Evolutionary conservation across 2,329 filamentous ascomycete species (phyloP).

Genomic region (Neonectria neomacrospora): DNA sequence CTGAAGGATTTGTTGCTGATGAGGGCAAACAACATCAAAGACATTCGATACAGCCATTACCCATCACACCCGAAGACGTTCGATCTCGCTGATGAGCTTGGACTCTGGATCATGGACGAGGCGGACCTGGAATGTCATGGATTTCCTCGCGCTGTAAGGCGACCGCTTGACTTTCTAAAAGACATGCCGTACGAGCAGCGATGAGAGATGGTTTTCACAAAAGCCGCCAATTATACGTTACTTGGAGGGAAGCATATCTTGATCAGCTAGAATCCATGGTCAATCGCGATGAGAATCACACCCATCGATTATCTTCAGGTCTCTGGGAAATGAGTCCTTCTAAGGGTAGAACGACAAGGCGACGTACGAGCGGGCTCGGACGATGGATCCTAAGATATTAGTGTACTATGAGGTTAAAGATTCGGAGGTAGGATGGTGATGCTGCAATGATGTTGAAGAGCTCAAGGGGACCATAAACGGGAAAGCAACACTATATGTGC

Average conservation of each 20-base stretch:
- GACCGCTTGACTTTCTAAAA: conserved; percentile 63
- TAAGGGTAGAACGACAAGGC: conserved; percentile 74
- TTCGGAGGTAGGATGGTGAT: conserved; percentile 1
- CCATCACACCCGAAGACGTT: conserved; percentile 69
- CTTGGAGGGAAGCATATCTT: conserved; percentile 72
- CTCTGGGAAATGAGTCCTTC: conserved; percentile 78
- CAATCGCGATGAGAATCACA: conserved; percentile 78
- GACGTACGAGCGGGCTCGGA: conserved; percentile 73
- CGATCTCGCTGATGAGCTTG: conserved; percentile 71
- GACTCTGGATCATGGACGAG: conserved; percentile 68
- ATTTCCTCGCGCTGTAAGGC: conserved; percentile 61
- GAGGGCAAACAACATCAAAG: conserved; percentile 78
- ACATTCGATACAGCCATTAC: conserved; percentile 75
- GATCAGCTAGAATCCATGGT: conserved; percentile 74
- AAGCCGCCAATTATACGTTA: conserved; percentile 67
- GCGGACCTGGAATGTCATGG: conserved; percentile 65
- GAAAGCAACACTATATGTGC: no score
- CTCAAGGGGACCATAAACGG: conserved; percentile 26
- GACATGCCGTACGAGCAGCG: conserved; percentile 69
- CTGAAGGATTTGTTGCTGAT: conserved; percentile 72
- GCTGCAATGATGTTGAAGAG: conserved; percentile 9
- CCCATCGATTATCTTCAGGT: conserved; percentile 76
- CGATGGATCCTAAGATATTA: conserved; percentile 66
- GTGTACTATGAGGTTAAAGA: conserved; percentile 72
- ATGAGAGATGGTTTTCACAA: conserved; percentile 64